Evolutionary conservation across 1,139 yeast species (phyloP), one percentile per base, ranked within the genome.

Genomic region (Yamadazyma diospyri): DNA sequence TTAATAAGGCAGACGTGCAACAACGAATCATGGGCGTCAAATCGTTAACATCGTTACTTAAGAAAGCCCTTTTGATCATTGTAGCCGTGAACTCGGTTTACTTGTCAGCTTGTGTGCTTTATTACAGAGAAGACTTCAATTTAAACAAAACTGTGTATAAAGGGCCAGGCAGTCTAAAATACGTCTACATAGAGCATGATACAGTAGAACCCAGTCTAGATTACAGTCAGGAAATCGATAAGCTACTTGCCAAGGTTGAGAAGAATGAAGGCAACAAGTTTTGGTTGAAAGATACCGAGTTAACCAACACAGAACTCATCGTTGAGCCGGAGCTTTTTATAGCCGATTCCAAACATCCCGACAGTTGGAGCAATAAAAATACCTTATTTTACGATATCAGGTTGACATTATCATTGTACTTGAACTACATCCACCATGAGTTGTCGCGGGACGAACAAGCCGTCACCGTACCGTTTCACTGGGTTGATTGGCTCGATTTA

Each of bases 381-480:
- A 40, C 43, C 7, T 49, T 64, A 25, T 50, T 40, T 24, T 63
- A 52, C 36, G 73, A 68, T 39, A 69, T 70, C 8, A 48, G 73
- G 34, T 46, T 66, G 35, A 64, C 74, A 1, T 44, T 59, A 25
- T 40, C 71, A 0, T 58, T 62, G 5, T 66, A 64, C 40, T 29
- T 65, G 24, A 50, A 54, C 34, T 48, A 59, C 35, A 47, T 65
- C 12, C 49, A 46, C 27, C 23, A 40, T 19, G 32, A 42, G 20
- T 18, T 40, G 3, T 11, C 16, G n/a, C 27, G 22, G 37, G 38
- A 33, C 33, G 35, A 29, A 18, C 6, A 18, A 7, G 9, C 6
- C 9, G 20, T 18, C 9, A 39, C 41, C 2, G 51, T 57, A 1
- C 61, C 63, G 2, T 58, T 58, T 33, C 48, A 52, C 32, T 58